Conservation (phyloP, 2,329 filamentous ascomycete genomes). For the Aspergillus novoparasiticus region DNA sequence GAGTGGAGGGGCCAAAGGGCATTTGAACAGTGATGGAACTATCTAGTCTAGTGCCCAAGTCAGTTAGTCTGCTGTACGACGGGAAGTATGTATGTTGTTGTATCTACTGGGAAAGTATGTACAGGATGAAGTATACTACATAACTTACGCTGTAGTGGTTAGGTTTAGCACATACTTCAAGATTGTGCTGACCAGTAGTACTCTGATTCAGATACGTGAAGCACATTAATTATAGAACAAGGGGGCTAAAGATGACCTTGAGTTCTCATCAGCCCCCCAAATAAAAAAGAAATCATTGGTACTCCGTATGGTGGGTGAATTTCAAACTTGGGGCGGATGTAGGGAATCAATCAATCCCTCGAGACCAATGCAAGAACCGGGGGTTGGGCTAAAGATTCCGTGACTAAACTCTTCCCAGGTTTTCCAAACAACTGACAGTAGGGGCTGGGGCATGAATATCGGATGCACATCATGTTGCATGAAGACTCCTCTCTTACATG, state of each 20-base stretch:
- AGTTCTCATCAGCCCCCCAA: too few species aligned
- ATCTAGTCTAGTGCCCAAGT: neutral
- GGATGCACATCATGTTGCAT: constrained; percentile 13
- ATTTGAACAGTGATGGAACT: neutral
- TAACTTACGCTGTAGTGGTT: too few species aligned
- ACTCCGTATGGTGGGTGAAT: neutral
- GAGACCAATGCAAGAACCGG: constrained; percentile 6
- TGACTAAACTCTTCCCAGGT: neutral
- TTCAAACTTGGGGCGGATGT: neutral
- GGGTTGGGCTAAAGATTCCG: constrained; percentile 6
- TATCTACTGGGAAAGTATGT: neutral
- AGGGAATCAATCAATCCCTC: neutral
- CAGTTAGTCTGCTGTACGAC: neutral
- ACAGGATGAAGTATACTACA: neutral
- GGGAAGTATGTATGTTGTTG: neutral
- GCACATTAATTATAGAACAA: neutral
- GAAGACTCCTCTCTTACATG: constrained; percentile 18
- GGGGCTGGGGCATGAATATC: constrained; percentile 12
- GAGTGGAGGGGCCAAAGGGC: neutral
- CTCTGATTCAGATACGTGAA: neutral
- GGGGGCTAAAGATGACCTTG: neutral
- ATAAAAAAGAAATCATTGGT: neutral
- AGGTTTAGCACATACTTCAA: neutral
- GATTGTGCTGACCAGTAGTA: neutral
- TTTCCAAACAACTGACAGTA: neutral